phyloP scores from a whole-genome alignment of 108 stramenopile species.

The Bacterosira constricta region DNA sequence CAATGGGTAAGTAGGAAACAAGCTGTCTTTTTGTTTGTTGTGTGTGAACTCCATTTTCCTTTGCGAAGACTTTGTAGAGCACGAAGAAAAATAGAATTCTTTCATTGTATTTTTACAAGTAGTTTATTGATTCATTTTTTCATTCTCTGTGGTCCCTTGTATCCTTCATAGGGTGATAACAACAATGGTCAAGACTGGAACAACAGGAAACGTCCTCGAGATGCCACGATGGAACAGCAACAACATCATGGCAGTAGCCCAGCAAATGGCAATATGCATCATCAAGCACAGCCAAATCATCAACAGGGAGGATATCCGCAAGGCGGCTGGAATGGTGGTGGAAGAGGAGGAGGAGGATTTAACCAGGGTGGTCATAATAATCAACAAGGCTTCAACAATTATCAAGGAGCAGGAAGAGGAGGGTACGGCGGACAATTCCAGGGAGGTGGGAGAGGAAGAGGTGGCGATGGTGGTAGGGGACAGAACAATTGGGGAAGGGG shows the following conservation, averaged over 20 bases:
- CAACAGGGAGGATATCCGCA: constrained; percentile 13
- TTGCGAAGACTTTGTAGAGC: background rate
- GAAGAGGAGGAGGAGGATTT: constrained; percentile 28
- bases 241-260: background rate
- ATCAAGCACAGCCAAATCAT: constrained; percentile 3
- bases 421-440: constrained; percentile 8
- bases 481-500: constrained; percentile 4
- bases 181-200: constrained; percentile 19
- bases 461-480: constrained; percentile 7
- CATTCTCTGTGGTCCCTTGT: background rate
- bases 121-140: constrained; percentile 2
- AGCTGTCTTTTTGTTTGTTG: background rate
- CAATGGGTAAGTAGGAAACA: constrained; percentile 11
- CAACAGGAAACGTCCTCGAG: constrained; percentile 7
- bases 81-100: background rate
- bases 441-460: constrained; percentile 11
- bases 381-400: constrained; percentile 13
- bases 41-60: background rate
- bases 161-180: constrained; percentile 6
- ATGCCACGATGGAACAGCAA: constrained; percentile 5
- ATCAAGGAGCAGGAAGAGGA: constrained; percentile 23
- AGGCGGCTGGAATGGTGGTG: constrained; percentile 34
- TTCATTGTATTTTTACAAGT: background rate
- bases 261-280: background rate
- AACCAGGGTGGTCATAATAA: no score